Conservation (phyloP, 2,329 filamentous ascomycete genomes). For the Talaromyces sp. region DNA sequence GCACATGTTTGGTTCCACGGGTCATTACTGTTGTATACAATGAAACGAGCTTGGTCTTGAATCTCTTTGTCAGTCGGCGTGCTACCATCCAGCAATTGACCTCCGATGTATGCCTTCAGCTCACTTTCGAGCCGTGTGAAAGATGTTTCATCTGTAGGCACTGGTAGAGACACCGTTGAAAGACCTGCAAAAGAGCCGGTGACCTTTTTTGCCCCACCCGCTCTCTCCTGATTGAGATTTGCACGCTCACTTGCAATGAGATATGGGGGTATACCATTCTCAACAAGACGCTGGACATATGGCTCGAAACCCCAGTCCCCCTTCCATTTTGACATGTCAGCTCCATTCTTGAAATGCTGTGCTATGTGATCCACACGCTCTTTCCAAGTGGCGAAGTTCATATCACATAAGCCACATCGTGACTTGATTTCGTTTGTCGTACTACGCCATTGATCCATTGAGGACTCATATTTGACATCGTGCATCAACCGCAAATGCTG, state of each 20-base stretch:
- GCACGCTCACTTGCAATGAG: conserved; percentile 35
- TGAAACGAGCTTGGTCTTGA: conserved; percentile 34
- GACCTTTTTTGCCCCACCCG: conserved; percentile 18
- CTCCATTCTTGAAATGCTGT: conserved; percentile 39
- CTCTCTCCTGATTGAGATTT: conserved; percentile 33
- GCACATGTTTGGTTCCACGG: conserved; percentile 46
- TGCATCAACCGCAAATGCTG: conserved; percentile 62
- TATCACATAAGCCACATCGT: conserved; percentile 44
- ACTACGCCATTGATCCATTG: conserved; percentile 60
- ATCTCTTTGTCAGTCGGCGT: conserved; percentile 39
- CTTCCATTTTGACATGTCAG: conserved; percentile 40
- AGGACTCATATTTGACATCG: conserved; percentile 51
- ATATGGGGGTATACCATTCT: conserved; percentile 37
- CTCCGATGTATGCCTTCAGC: conserved; percentile 39
- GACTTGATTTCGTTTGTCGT: conserved; percentile 53
- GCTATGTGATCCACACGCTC: conserved; percentile 43
- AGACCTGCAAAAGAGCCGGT: background rate
- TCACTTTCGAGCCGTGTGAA: conserved; percentile 41
- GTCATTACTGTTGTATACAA: conserved; percentile 36
- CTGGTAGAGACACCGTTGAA: conserved; percentile 22
- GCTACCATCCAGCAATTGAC: conserved; percentile 32
- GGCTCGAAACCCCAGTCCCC: conserved; percentile 43
- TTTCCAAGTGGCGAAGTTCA: conserved; percentile 44
- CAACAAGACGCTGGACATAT: conserved; percentile 34
- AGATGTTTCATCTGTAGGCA: conserved; percentile 40